Evolutionary conservation across 768 basidiomycete genomes (phyloP).

Genomic region (Lactarius trivialis): DNA sequence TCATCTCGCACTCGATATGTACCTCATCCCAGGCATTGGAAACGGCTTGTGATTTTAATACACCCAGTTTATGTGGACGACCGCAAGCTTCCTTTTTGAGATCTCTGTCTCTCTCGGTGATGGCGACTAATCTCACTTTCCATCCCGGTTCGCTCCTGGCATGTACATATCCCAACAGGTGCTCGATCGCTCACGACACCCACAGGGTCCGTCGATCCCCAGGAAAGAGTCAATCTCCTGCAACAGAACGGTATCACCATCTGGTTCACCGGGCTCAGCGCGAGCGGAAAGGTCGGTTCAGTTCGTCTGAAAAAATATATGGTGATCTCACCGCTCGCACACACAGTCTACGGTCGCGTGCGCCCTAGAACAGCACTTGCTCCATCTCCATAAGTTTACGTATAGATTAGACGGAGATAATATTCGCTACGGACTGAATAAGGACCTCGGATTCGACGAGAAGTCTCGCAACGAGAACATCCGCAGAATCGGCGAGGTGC

Average conservation of each 20-base stretch:
- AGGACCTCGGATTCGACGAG: slow-evolving; percentile 91
- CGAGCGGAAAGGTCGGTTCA: slow-evolving; percentile 77
- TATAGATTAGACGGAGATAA: slow-evolving; percentile 97
- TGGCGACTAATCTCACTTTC: slow-evolving; percentile 41
- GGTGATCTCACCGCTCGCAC: neutral
- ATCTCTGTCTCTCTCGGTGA: slow-evolving; percentile 11
- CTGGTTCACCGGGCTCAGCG: slow-evolving; percentile 96
- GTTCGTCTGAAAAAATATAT: neutral
- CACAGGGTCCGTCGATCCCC: slow-evolving; percentile 13
- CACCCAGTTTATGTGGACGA: neutral
- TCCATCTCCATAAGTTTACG: slow-evolving; percentile 77
- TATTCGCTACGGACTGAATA: slow-evolving; percentile 92
- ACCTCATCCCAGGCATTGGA: neutral
- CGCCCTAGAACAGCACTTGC: slow-evolving; percentile 90
- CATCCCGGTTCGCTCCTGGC: slow-evolving; percentile 11
- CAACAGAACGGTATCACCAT: slow-evolving; percentile 13
- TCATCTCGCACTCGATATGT: slow-evolving; percentile 1
- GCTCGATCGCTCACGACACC: slow-evolving; percentile 3
- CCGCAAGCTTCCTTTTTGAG: neutral
- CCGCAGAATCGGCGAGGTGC: slow-evolving; percentile 90
- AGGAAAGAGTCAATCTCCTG: slow-evolving; percentile 12
- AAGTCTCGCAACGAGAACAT: slow-evolving; percentile 93
- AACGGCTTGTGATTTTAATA: neutral
- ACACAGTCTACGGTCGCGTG: slow-evolving; percentile 91
- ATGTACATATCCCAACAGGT: neutral